Evolutionary conservation across 2,329 filamentous ascomycete species (phyloP).

Genomic region (Orbilia quercus): DNA sequence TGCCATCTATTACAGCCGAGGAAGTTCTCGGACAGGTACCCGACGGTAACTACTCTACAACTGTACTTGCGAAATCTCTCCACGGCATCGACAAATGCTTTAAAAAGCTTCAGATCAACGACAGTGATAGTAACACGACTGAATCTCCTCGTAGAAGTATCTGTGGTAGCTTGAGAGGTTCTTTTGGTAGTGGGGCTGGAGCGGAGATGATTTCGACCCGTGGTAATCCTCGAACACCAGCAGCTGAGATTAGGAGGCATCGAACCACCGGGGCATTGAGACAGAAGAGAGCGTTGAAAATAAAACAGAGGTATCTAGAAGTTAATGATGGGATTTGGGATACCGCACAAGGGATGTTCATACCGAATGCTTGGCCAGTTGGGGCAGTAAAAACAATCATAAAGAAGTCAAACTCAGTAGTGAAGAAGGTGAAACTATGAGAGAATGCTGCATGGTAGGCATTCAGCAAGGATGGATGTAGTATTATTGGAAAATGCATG

Average conservation of each 20-base stretch:
- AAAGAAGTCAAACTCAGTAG: conserved; percentile 9
- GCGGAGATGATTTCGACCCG: not conserved
- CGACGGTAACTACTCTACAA: conserved; percentile 18
- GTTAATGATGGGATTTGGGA: conserved; percentile 48
- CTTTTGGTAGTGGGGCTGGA: not conserved
- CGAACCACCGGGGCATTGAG: not conserved
- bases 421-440: too few species aligned
- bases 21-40: conserved; percentile 35
- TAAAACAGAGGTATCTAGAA: conserved; percentile 37
- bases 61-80: conserved; percentile 24
- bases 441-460: not conserved
- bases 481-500: too few species aligned
- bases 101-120: not conserved
- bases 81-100: conserved; percentile 36
- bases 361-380: conserved; percentile 45
- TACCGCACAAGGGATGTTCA: conserved; percentile 17
- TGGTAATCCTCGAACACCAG: not conserved
- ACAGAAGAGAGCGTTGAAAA: conserved; percentile 10
- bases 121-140: conserved; percentile 7
- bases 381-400: conserved; percentile 26
- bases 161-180: conserved; percentile 27
- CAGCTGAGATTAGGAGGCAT: not conserved
- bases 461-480: not conserved
- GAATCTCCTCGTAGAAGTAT: conserved; percentile 31
- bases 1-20: conserved; percentile 15